A percentile compares a stretch with the other conserved stretches of the same genome.
These are phyloP conservation scores for Saccharomycopsis oosterbeekiorum DNA, from an alignment of 805 yeast species.

Conservation along the genomic window DNA sequence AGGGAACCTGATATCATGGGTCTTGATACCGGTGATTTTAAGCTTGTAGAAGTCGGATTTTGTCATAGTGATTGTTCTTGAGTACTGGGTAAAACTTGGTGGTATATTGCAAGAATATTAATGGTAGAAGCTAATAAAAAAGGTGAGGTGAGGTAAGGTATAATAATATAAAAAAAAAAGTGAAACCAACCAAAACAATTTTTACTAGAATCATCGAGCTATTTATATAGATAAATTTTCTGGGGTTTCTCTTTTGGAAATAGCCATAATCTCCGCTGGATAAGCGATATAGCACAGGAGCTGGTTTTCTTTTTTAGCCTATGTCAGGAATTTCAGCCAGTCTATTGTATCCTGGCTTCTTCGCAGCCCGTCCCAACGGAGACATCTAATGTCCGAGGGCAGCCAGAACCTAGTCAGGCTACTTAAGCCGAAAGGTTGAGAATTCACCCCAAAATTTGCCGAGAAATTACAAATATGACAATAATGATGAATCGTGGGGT, in stretches of 20 bases:
- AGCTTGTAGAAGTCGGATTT: constrained; percentile 3
- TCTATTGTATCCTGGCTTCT: neutral
- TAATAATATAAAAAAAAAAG: no score
- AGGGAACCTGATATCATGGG: constrained; percentile 31
- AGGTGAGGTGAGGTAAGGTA: no score
- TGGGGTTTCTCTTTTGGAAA: neutral
- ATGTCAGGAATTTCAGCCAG: neutral
- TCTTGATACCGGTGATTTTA: constrained; percentile 24
- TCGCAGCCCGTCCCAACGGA: neutral
- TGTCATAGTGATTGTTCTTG: neutral
- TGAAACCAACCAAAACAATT: no score
- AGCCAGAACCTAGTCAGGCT: neutral
- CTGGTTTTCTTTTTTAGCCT: neutral
- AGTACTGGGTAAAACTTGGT: no score
- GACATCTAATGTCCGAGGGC: neutral
- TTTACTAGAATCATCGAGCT: no score
- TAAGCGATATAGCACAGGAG: no score
- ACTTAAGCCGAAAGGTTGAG: neutral
- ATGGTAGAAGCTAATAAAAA: no score
- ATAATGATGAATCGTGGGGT: neutral
- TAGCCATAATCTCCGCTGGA: no score
- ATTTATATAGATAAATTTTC: no score
- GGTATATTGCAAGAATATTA: no score
- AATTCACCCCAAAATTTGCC: neutral
- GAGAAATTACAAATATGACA: neutral